Evolutionary conservation across 441 rosid genomes (phyloP).

Genomic region (Jatropha multifida): DNA sequence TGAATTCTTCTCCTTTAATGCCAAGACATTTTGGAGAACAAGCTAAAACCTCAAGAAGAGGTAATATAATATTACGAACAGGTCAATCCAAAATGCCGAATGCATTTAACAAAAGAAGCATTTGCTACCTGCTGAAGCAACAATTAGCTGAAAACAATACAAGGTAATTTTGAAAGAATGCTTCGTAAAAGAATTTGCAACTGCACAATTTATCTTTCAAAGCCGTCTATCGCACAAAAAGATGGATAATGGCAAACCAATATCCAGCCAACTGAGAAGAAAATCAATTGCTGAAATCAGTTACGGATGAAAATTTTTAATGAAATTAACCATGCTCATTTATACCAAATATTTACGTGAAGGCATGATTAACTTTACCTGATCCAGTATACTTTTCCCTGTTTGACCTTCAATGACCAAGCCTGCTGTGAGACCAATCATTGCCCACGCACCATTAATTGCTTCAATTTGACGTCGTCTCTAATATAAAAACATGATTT

Average conservation of each 20-base stretch:
- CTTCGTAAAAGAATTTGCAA: conserved; percentile 15
- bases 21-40: not conserved
- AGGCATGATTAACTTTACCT: conserved; percentile 40
- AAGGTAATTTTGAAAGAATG: conserved; percentile 9
- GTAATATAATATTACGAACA: not conserved
- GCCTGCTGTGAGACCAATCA: conserved; percentile 78
- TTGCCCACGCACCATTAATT: conserved; percentile 88
- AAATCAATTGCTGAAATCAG: conserved; percentile 9
- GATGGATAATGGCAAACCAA: conserved; percentile 42
- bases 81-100: not conserved
- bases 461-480: conserved; percentile 77
- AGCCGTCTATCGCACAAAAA: conserved; percentile 33
- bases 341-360: too few species aligned
- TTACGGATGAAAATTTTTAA: not conserved
- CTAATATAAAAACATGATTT: conserved; percentile 31
- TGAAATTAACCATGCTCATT: too few species aligned
- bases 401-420: conserved; percentile 84
- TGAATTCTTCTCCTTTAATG: not conserved
- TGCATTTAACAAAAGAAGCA: not conserved
- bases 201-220: conserved; percentile 4
- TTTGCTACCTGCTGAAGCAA: conserved; percentile 3
- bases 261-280: conserved; percentile 70
- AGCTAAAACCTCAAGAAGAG: not conserved
- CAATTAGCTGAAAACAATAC: not conserved
- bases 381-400: conserved; percentile 61